phyloP scores from a whole-genome alignment of 1,284 basidiomycete genomes.

The Marasmius sp. region DNA sequence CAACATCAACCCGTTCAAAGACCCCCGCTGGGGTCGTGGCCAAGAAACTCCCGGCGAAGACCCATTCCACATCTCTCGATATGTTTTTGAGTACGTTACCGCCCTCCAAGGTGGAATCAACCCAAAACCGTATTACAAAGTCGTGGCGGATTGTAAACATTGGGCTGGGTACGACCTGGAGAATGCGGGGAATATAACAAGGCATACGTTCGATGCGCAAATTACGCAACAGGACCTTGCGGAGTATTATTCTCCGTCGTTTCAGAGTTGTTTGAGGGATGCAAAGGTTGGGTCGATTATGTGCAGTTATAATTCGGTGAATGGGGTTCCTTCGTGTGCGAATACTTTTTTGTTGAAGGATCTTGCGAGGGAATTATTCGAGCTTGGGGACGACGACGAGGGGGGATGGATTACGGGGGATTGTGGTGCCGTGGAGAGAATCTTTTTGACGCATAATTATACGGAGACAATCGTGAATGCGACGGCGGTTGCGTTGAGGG shows the following conservation, averaged over 20 bases:
- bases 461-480: conserved; percentile 42
- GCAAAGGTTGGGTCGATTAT: conserved; percentile 57
- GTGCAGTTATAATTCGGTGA: conserved; percentile 65
- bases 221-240: conserved; percentile 56
- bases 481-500: conserved; percentile 49
- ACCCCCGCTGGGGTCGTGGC: conserved; percentile 62
- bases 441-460: conserved; percentile 49
- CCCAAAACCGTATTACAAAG: conserved; percentile 47
- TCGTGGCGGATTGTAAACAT: conserved; percentile 58
- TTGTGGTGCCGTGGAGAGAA: conserved; percentile 42
- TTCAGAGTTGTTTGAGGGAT: conserved; percentile 57
- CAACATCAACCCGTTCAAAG: conserved; percentile 62
- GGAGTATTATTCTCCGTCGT: conserved; percentile 54
- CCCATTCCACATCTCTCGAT: conserved; percentile 50
- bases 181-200: conserved; percentile 48
- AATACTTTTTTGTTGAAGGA: conserved; percentile 50
- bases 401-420: conserved; percentile 48
- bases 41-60: conserved; percentile 65
- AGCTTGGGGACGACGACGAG: conserved; percentile 48
- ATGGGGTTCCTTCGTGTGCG: conserved; percentile 56
- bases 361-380: conserved; percentile 50
- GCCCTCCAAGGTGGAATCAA: conserved; percentile 58
- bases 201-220: conserved; percentile 50
- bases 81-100: conserved; percentile 51
- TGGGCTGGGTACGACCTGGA: conserved; percentile 59